Percentiles rank a stretch among this genome's conserved stretches.
These are phyloP conservation scores for Abortiporus biennis DNA, from an alignment of 1,284 basidiomycete genomes.

Conservation along the genomic window DNA sequence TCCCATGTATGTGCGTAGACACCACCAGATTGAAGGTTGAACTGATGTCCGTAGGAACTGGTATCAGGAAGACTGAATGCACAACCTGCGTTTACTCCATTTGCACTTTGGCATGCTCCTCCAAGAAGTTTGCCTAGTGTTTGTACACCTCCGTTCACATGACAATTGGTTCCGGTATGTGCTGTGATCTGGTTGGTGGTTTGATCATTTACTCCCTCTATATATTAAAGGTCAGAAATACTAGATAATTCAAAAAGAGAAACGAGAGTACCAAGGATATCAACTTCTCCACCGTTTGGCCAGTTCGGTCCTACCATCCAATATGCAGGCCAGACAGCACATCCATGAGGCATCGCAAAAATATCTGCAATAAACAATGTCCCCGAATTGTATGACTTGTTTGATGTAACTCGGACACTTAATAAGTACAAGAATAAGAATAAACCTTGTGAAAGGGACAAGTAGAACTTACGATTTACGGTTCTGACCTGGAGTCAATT, in stretches of 20 bases:
- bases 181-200: slow-evolving; percentile 64
- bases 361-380: slow-evolving; percentile 73
- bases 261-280: slow-evolving; percentile 24
- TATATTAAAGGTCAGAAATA: background rate
- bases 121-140: slow-evolving; percentile 27
- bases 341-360: slow-evolving; percentile 71
- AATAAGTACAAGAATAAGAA: background rate
- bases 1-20: slow-evolving; percentile 76
- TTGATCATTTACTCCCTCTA: slow-evolving; percentile 57
- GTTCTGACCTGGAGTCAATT: slow-evolving; percentile 43
- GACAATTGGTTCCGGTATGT: slow-evolving; percentile 53
- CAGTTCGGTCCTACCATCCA: slow-evolving; percentile 57
- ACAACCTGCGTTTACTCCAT: slow-evolving; percentile 60
- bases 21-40: slow-evolving; percentile 66
- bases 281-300: slow-evolving; percentile 51
- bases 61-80: slow-evolving; percentile 47
- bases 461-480: slow-evolving; percentile 54
- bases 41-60: slow-evolving; percentile 60
- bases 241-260: background rate
- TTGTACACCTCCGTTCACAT: slow-evolving; percentile 27
- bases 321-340: slow-evolving; percentile 79
- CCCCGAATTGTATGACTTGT: slow-evolving; percentile 60
- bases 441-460: background rate
- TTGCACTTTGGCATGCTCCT: slow-evolving; percentile 41
- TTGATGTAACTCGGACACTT: slow-evolving; percentile 68